Base-by-base conservation (phyloP, 2,329 filamentous ascomycete species). In the Nannizzia gypsea region DNA sequence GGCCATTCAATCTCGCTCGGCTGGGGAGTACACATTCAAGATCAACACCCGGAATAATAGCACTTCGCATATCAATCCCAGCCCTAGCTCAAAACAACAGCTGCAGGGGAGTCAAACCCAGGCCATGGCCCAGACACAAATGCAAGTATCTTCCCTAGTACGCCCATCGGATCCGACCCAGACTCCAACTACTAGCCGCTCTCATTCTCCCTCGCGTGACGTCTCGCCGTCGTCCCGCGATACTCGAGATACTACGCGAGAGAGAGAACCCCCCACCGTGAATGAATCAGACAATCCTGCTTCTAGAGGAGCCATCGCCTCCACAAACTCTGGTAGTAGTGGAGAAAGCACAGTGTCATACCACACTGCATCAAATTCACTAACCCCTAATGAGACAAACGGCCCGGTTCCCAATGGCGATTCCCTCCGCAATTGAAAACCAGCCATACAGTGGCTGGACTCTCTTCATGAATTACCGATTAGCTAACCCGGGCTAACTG, bases 101-200 rank as follows among this genome's bases (percentile, higher is more conserved):
- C 28, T 9, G 6, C 54, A 24, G 5, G 36, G n/a, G 11, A 56
- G n/a, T n/a, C n/a, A 56, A 3, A 9, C 28, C 6, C 38, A 17
- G 13, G 38, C 38, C n/a, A 8, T 5, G 9, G 38, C n/a, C 42
- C 46, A 52, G 46, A 26, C 22, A 8, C 56, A 57, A 38, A 57
- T 57, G 56, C 56, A 57, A 44, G 56, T 57, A 28, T 26, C 36
- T 13, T 57, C 56, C 11, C 40, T 57, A 8, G 38, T 57, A 3
- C 34, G 34, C 9, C 56, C 36, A n/a, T 44, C 56, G 2, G 56
- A 57, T 11, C 36, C 56, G 11, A 57, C 6, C 9, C 52, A 26
- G 31, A 56, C 52, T 22, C 46, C 46, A 6, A 52, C 46, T 6
- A 52, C 46, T 13, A 52, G 46, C 11, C 46, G 46, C 8, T 52